These are phyloP conservation scores for Castanopsis chinensis DNA, from an alignment of 306 rosid genomes.

Conservation along the genomic window DNA sequence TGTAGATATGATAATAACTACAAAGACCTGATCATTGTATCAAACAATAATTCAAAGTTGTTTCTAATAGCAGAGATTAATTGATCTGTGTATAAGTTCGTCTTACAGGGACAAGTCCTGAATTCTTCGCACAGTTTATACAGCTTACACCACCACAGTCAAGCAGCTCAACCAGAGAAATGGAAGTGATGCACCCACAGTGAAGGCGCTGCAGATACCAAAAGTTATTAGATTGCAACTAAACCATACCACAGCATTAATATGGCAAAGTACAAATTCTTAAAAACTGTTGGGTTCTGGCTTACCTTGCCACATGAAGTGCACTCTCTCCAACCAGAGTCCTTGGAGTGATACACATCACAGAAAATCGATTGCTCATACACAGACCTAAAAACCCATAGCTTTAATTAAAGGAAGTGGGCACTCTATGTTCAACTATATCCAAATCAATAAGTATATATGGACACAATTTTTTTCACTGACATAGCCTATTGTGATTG, in stretches of 20 bases:
- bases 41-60: neutral
- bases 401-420: neutral
- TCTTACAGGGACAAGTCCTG: slow-evolving; percentile 58
- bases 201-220: slow-evolving; percentile 71
- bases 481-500: no score
- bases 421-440: neutral
- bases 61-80: slow-evolving; percentile 6
- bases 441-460: neutral
- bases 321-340: slow-evolving; percentile 98
- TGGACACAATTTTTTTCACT: neutral
- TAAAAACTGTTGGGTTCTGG: neutral
- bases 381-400: slow-evolving; percentile 54
- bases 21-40: neutral
- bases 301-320: slow-evolving; percentile 77
- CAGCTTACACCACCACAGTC: slow-evolving; percentile 90
- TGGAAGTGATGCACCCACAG: slow-evolving; percentile 90
- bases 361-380: slow-evolving; percentile 81
- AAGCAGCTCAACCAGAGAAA: slow-evolving; percentile 64
- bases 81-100: slow-evolving; percentile 7
- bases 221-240: slow-evolving; percentile 11
- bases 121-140: slow-evolving; percentile 52
- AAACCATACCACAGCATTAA: neutral
- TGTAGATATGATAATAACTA: neutral
- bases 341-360: slow-evolving; percentile 69
- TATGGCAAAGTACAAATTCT: slow-evolving; percentile 3